These are phyloP conservation scores for Agarophyton chilense DNA, from an alignment of 23 red algal genomes.

Conservation along the genomic window DNA sequence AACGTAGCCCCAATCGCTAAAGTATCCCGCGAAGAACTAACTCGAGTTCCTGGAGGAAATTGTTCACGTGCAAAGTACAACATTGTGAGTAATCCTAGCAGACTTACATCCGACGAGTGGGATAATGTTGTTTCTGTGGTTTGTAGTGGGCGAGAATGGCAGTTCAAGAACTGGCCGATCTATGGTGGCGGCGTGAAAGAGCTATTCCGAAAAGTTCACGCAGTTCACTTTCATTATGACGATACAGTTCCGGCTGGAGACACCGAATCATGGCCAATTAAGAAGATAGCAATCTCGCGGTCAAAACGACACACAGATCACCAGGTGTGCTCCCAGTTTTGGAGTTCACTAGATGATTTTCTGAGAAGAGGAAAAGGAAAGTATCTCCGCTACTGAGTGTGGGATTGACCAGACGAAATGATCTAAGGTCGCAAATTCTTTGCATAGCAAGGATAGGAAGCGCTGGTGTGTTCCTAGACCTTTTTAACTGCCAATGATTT, in stretches of 20 bases:
- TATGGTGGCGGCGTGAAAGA: slow-evolving; percentile 60
- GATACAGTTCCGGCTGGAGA: slow-evolving; percentile 61
- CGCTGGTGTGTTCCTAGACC: no score
- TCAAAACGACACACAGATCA: slow-evolving; percentile 75
- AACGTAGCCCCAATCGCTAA: slow-evolving; percentile 30
- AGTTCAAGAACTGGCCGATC: slow-evolving; percentile 92
- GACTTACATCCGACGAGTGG: slow-evolving; percentile 82
- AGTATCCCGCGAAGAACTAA: slow-evolving; percentile 31
- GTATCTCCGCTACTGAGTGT: slow-evolving; percentile 55
- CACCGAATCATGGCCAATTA: slow-evolving; percentile 75
- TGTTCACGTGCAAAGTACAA: slow-evolving; percentile 67
- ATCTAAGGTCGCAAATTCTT: background rate
- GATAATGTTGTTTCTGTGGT: slow-evolving; percentile 81
- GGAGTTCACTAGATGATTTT: slow-evolving; percentile 69
- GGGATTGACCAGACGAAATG: background rate
- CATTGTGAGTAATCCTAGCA: slow-evolving; percentile 74
- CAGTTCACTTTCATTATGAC: slow-evolving; percentile 91
- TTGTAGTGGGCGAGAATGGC: slow-evolving; percentile 86
- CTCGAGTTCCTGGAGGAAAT: slow-evolving; percentile 50
- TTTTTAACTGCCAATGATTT: no score
- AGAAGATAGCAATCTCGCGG: slow-evolving; percentile 67
- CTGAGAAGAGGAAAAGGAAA: slow-evolving; percentile 44
- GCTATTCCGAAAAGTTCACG: slow-evolving; percentile 67
- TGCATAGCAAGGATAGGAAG: no score
- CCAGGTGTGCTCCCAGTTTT: slow-evolving; percentile 76